Percentiles rank a stretch among this genome's conserved stretches.
Conservation (phyloP, 2,329 filamentous ascomycete genomes). For the Trichoderma sp. region DNA sequence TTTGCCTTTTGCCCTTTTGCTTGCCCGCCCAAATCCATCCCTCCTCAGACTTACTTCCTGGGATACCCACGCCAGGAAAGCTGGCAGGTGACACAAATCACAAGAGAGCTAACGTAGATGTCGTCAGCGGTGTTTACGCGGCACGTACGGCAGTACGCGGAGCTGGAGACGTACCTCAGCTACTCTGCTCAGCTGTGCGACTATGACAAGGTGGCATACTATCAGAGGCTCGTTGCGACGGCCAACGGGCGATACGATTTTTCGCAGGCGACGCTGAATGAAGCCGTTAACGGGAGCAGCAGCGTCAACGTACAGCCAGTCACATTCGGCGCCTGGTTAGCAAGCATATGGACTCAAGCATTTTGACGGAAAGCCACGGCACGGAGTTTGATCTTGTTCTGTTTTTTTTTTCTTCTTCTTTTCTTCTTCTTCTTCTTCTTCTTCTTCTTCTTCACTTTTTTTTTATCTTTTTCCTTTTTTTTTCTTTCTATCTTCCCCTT, state of each 20-base stretch:
- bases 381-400: neutral
- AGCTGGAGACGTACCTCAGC: slow-evolving; percentile 41
- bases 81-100: slow-evolving; percentile 4
- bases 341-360: slow-evolving; percentile 26
- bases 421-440: neutral
- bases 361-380: neutral
- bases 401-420: neutral
- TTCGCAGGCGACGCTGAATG: slow-evolving; percentile 58
- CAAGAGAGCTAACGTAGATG: slow-evolving; percentile 7
- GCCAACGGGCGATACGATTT: slow-evolving; percentile 68
- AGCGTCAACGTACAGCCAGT: slow-evolving; percentile 47
- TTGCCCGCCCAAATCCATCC: slow-evolving; percentile 17
- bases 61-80: neutral
- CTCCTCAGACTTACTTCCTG: neutral
- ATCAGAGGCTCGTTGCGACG: slow-evolving; percentile 65
- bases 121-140: slow-evolving; percentile 41
- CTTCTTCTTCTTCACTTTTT: neutral
- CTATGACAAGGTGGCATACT: slow-evolving; percentile 49
- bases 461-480: neutral
- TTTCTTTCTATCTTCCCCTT: neutral
- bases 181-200: slow-evolving; percentile 48
- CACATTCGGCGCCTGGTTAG: slow-evolving; percentile 55
- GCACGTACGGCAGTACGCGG: slow-evolving; percentile 38
- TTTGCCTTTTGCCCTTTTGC: neutral
- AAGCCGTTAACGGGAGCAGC: slow-evolving; percentile 37